Evolutionary conservation across 805 yeast species (phyloP), one percentile per base, ranked within the genome.

Genomic region (Isabelozyma gotoi): DNA sequence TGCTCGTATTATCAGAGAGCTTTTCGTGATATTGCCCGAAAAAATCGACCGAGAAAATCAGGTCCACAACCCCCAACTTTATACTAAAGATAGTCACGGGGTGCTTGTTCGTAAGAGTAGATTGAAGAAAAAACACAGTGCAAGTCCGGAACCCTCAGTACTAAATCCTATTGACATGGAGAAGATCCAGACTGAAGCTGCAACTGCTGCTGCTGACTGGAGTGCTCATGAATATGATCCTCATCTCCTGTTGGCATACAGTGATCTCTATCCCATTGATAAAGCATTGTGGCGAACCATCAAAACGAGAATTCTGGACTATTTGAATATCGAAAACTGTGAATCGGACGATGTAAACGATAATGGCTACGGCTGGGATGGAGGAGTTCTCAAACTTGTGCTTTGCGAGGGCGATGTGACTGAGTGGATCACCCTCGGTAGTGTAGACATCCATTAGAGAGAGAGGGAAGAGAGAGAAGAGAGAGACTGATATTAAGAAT

Each of bases 231-330:
- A 81, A 41, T 87, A 71, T 56, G 80, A 77, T 41, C 95, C 96
- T 1, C 96, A 87, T 58, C 67, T 87, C 14, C 83, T 90, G 6
- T 62, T 87, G 42, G 81, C 81, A 4, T 87, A 87, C 60, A 81
- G 89, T 7, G 76, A 80, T 45, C 59, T 77, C 19, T 74, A 78
- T 50, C 88, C 88, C 7, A 76, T 88, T 11, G 83, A 83, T 49
- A 82, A 75, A 53, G 90, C 91, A 1, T 67, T 80, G 44, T 72
- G 80, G 60, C 71, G 81, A 39, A 80, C 86, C 2, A 77, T 86
- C 21, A 78, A 77, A 45, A 81, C 83, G 10, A 65, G 92, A 49
- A 74, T 86, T 4, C 80, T 76, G 53, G 92, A 86, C 57, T 76
- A 80, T 33, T 69, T 86, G 51, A 82, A 81, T 35, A 63, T 77